Evolutionary conservation across 2,329 filamentous ascomycete species (phyloP), one percentile per base, ranked within the genome.

Genomic region (Thermomyces lanuginosus): DNA sequence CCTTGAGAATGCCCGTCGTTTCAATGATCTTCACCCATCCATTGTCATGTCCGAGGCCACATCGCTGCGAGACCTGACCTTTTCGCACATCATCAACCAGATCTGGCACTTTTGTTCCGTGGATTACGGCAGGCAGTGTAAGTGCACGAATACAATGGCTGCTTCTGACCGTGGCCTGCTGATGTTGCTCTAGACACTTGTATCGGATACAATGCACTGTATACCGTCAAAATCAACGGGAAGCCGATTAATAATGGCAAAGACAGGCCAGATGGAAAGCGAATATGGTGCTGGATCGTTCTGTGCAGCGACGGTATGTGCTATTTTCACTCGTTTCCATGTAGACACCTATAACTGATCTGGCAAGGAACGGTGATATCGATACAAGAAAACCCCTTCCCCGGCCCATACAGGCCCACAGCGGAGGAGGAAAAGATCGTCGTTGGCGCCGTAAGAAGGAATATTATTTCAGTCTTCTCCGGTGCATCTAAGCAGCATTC

Each of bases 101-200:
- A 73, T 79, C n/a, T 76, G 76, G 60, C 76, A 81, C 45, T 83
- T 77, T 47, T 74, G 72, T 8, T 76, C 75, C 1, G 66, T 79
- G 8, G 77, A 83, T 40, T 67, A 74, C 46, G 76, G 75, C 0
- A 53, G 61, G 9, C 63, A 60, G 45, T 79, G 75, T 71, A 53
- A 40, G 59, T 45, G 10, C 7, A 10, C 10, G n/a, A 9, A 6
- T 8, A 27, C 18, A 7, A 20, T 16, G n/a, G 7, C n/a, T n/a
- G 6, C 6, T 1, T 6, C 24, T n/a, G 15, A 11, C 8, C 3
- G 6, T 13, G n/a, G 30, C 17, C 30, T 32, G 15, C 23, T 33
- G 11, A 27, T 44, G 18, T 3, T 8, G 3, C 3, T 3, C 4
- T 27, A 76, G 72, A 72, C 39, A 58, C 79, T 1, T 80, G 74